Base-by-base conservation (phyloP, 2,329 filamentous ascomycete genomes). In the Myriosclerotinia scirpicola region DNA sequence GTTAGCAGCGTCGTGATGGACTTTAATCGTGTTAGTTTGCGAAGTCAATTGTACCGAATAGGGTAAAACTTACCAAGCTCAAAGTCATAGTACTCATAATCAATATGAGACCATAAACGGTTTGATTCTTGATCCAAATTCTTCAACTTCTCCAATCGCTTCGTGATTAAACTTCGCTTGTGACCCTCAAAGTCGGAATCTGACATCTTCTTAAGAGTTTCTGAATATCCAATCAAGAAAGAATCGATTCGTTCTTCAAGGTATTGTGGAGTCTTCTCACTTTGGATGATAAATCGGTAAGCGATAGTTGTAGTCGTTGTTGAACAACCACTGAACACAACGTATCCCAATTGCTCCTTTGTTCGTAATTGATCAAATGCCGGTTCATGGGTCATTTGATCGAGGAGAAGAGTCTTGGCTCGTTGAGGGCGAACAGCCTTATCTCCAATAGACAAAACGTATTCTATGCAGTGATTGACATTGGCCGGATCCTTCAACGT, bases 301-400 rank as follows among this genome's bases (percentile, higher is more conserved):
- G 91, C 92, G 73, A 92, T 89, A 0, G 90, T 94, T 0, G 90
- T 93, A n/a, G 87, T 81, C 65, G 90, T 87, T 63, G 85, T 84
- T 50, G 89, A 83, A 14, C 87, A 83, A 38, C 92, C 91, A 59
- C 91, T 94, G 79, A 94, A 97, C 0, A 99, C 94, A 64, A 99
- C 91, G 73, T 99, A 99, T 15, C 95, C 95, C 8, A 99, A 88
- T 79, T 99, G 94, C 78, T 99, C 94, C 79, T 98, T 97, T 54
- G 95, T 98, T 60, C 95, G 87, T 9, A 99, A 84, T 77, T 96
- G 93, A 78, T 99, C 92, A 76, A 98, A 99, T 11, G 90, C 90
- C 5, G 93, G 93, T 79, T 99, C 95, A 66, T 96, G 91, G 0
- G 92, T 88, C 80, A 99, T 90, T 78, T 98, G 95, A 36, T 92